Evolutionary conservation across 2,329 filamentous ascomycete genomes (phyloP).

Genomic region (Ploettnerulaceae sp.): DNA sequence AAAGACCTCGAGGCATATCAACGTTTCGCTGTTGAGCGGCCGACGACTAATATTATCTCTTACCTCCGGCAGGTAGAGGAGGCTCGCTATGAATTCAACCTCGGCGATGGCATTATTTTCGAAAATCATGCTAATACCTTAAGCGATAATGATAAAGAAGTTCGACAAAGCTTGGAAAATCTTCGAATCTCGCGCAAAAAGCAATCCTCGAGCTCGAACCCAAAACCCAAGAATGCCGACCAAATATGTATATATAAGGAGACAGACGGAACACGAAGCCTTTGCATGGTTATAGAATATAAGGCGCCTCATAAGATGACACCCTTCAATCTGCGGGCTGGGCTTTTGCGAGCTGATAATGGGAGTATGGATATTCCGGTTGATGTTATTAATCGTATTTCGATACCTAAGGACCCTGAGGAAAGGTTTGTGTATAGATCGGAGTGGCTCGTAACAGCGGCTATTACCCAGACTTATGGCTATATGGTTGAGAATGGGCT

Average conservation of each 20-base stretch:
- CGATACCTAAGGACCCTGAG: constrained; percentile 30
- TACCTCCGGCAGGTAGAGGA: constrained; percentile 29
- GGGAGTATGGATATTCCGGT: constrained; percentile 33
- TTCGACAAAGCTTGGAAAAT: constrained; percentile 24
- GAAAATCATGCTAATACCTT: constrained; percentile 26
- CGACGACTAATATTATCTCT: constrained; percentile 30
- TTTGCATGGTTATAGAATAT: constrained; percentile 38
- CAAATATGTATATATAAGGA: constrained; percentile 25
- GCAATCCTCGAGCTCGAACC: constrained; percentile 18
- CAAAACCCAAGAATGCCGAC: constrained; percentile 20
- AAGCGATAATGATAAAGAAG: constrained; percentile 25
- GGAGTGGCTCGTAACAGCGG: constrained; percentile 38
- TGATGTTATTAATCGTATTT: constrained; percentile 36
- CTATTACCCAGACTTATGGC: constrained; percentile 44
- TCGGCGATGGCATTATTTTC: constrained; percentile 24
- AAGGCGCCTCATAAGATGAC: constrained; percentile 46
- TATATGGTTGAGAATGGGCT: constrained; percentile 45
- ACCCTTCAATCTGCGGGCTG: constrained; percentile 38
- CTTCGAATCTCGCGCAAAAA: constrained; percentile 18
- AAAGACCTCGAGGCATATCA: constrained; percentile 32
- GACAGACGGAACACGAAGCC: constrained; percentile 18
- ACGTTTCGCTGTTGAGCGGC: constrained; percentile 30
- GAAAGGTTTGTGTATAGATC: constrained; percentile 36
- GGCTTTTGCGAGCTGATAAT: constrained; percentile 32
- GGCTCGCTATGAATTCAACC: constrained; percentile 26